A percentile compares a stretch with the other conserved stretches of the same genome.
phyloP scores from a whole-genome alignment of 257 asterid species.

The Lycium ferocissimum region DNA sequence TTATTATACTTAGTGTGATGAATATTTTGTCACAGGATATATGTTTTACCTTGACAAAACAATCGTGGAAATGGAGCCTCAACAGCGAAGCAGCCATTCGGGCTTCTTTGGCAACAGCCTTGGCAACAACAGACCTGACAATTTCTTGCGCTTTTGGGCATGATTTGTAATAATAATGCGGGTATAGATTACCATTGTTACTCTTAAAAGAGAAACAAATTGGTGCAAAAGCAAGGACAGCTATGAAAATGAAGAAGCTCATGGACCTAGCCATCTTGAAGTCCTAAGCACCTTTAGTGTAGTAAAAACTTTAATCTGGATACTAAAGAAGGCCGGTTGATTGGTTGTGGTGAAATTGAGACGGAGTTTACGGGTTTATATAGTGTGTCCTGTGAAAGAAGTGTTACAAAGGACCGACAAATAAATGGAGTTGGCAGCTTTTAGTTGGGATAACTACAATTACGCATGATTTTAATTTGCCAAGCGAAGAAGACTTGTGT shows the following conservation, averaged over 20 bases:
- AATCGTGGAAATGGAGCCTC: conserved; percentile 93
- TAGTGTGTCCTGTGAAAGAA: neutral
- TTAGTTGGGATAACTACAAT: conserved; percentile 42
- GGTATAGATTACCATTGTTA: conserved; percentile 67
- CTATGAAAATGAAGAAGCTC: conserved; percentile 47
- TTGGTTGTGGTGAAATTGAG: conserved; percentile 41
- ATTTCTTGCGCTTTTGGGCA: conserved; percentile 77
- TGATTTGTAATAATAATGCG: conserved; percentile 76
- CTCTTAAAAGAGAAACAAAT: conserved; percentile 51
- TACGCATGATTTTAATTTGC: conserved; percentile 18
- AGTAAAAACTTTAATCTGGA: neutral
- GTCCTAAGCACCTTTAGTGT: neutral
- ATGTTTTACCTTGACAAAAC: conserved; percentile 77
- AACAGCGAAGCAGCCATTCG: conserved; percentile 96
- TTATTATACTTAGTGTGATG: neutral
- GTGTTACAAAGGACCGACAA: neutral
- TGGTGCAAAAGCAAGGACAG: conserved; percentile 62
- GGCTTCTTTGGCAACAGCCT: conserved; percentile 78
- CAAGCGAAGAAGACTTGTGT: conserved; percentile 24
- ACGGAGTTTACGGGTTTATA: conserved; percentile 49
- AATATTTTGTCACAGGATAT: neutral
- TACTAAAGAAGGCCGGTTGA: neutral
- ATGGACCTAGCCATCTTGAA: conserved; percentile 47
- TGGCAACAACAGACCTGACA: conserved; percentile 67
- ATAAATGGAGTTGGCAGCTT: conserved; percentile 61